phyloP scores from a whole-genome alignment of 129 eudicot genomes.

The Tagetes patula region DNA sequence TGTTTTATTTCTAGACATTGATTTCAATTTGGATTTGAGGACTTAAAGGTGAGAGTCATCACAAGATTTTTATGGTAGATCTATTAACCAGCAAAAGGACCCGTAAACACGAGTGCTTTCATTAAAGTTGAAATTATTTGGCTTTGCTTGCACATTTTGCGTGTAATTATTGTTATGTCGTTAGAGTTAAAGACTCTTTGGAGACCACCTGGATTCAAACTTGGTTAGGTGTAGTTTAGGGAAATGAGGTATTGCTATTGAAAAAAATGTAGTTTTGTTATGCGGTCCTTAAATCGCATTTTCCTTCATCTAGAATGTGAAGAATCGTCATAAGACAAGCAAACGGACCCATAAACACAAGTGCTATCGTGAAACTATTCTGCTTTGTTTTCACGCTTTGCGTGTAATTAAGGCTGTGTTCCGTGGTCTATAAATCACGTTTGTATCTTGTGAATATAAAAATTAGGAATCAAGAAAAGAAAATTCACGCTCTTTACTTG shows the following conservation, averaged over 20 bases:
- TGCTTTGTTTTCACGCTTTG: slow-evolving; percentile 1
- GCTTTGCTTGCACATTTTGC: slow-evolving; percentile 7
- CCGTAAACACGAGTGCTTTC: not conserved
- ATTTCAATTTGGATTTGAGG: not conserved
- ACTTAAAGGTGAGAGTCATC: not conserved
- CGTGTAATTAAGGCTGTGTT: not conserved
- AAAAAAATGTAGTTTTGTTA: not conserved
- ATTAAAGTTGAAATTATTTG: not conserved
- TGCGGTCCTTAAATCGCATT: slow-evolving; percentile 19
- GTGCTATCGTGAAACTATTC: not conserved
- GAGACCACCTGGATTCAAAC: too few relatives aligned
- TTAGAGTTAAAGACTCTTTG: too few relatives aligned
- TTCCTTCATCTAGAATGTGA: not conserved
- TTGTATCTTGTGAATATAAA: slow-evolving; percentile 26
- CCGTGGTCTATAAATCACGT: slow-evolving; percentile 16
- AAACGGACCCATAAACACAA: not conserved
- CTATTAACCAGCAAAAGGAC: not conserved
- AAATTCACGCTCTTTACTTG: slow-evolving; percentile 18
- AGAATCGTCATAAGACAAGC: slow-evolving; percentile 9
- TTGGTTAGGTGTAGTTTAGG: too few relatives aligned
- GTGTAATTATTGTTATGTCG: not conserved
- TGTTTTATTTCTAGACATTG: not conserved
- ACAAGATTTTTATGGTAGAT: slow-evolving; percentile 12
- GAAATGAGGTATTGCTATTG: too few relatives aligned
- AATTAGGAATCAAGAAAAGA: slow-evolving; percentile 7